A percentile compares a stretch with the other conserved stretches of the same genome.
Conservation (phyloP, 306 rosid genomes). For the Hippophae rhamnoides region DNA sequence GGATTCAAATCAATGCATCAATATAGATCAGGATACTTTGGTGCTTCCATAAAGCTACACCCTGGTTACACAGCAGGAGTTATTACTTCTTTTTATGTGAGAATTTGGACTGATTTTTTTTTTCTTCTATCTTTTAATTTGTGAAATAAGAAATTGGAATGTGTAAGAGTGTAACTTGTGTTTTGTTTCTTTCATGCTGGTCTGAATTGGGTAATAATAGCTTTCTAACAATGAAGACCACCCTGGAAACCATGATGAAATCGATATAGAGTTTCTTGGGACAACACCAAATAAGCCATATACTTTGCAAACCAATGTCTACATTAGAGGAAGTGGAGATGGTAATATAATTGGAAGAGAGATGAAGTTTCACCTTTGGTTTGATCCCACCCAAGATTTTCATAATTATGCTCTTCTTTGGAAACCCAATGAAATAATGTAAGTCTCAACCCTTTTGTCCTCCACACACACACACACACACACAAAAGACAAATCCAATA, state of each 20-base stretch:
- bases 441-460: neutral
- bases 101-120: slow-evolving; percentile 3
- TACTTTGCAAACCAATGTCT: slow-evolving; percentile 84
- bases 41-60: slow-evolving; percentile 69
- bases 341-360: slow-evolving; percentile 68
- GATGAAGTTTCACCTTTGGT: slow-evolving; percentile 79
- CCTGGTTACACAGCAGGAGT: slow-evolving; percentile 88
- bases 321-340: slow-evolving; percentile 82
- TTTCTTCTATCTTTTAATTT: neutral
- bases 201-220: slow-evolving; percentile 16
- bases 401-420: slow-evolving; percentile 76
- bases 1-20: slow-evolving; percentile 70
- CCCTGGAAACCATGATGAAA: slow-evolving; percentile 82
- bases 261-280: slow-evolving; percentile 85
- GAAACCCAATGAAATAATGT: slow-evolving; percentile 82
- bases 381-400: slow-evolving; percentile 74
- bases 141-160: neutral
- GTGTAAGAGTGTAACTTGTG: neutral
- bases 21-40: slow-evolving; percentile 71
- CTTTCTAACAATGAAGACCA: slow-evolving; percentile 81
- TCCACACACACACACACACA: neutral
- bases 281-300: slow-evolving; percentile 70
- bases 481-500: neutral
- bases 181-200: neutral
- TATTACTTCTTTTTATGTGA: slow-evolving; percentile 65